phyloP scores from a whole-genome alignment of 352 stramenopile species.

The Phytophthora sansomeana region DNA sequence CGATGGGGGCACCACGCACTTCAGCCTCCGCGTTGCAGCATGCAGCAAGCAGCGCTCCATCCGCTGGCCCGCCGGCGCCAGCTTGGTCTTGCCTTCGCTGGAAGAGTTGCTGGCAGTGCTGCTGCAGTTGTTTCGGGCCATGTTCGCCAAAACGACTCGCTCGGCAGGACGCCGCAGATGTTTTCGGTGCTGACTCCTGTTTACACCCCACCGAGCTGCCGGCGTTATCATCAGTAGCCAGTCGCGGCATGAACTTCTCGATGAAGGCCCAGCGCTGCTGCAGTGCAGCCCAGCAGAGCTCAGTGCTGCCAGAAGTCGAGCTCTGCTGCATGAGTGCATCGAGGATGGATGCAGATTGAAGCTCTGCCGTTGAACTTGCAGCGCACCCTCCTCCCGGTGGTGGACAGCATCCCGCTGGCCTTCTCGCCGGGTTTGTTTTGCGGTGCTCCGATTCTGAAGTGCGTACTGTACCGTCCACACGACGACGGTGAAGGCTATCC shows the following conservation, averaged over 20 bases:
- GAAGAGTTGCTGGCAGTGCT: not conserved
- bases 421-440: conserved; percentile 24
- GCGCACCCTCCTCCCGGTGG: conserved; percentile 11
- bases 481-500: conserved; percentile 14
- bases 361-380: conserved; percentile 18
- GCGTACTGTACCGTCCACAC: not conserved
- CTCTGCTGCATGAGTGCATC: conserved; percentile 2
- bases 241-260: conserved; percentile 1
- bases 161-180: conserved; percentile 8
- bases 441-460: conserved; percentile 33
- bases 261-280: not conserved
- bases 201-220: conserved; percentile 11
- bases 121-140: not conserved
- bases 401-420: conserved; percentile 28
- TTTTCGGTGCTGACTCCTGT: conserved; percentile 34
- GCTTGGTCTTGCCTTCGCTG: no score
- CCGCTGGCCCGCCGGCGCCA: conserved; percentile 3
- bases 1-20: conserved; percentile 34
- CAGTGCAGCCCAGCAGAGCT: no score
- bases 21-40: conserved; percentile 2
- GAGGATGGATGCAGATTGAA: not conserved
- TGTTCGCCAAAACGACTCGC: not conserved
- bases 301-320: no score
- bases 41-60: conserved; percentile 7
- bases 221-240: conserved; percentile 27